Evolutionary conservation across 164 flowering plant species (phyloP), one percentile per base, ranked within the genome.

Genomic region (Saururus chinensis): DNA sequence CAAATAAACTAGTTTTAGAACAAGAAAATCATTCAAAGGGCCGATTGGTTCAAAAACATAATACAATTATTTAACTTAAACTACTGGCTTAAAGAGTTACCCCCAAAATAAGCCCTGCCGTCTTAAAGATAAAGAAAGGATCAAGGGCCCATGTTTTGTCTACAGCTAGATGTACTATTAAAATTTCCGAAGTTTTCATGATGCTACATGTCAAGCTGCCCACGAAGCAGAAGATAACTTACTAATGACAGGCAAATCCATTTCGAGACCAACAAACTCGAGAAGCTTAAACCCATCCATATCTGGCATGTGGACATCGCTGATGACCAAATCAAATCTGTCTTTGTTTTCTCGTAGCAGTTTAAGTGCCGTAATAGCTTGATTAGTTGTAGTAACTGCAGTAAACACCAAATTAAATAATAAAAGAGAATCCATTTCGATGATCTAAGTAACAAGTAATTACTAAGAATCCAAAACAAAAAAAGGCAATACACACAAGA

Each of bases 201-300:
- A 30, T 30, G 37, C 37, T 30, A 30, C 37, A 30, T 30, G 37
- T 30, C 2, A 30, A 45, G 24, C 9, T 19, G 17, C 6, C 41
- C 19, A n/a, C 16, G 1, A 40, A 22, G 24, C 19, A 60, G 26
- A 53, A 51, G 19, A 54, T 23, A 19, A 67, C 90, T 75, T 79
- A 92, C 98, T 92, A 70, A 92, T 89, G 55, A 92, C 98, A 37
- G 98, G 98, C 40, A 92, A 73, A 79, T 92, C 95, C 98, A 92
- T 88, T 73, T 89, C 96, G 59, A 92, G 91, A 37, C 95, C 98
- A 57, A 92, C 83, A 57, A 77, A 83, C 69, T 89, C 92, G 53
- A 92, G 86, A 56, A 92, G 96, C 80, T 83, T 87, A 60, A 92
- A 86, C 14, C 98, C 98, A 72, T 89, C 96, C 83, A 89, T 92